Evolutionary conservation across 192 early-diverging fungal species (phyloP).

Genomic region (Mortierella alpina): DNA sequence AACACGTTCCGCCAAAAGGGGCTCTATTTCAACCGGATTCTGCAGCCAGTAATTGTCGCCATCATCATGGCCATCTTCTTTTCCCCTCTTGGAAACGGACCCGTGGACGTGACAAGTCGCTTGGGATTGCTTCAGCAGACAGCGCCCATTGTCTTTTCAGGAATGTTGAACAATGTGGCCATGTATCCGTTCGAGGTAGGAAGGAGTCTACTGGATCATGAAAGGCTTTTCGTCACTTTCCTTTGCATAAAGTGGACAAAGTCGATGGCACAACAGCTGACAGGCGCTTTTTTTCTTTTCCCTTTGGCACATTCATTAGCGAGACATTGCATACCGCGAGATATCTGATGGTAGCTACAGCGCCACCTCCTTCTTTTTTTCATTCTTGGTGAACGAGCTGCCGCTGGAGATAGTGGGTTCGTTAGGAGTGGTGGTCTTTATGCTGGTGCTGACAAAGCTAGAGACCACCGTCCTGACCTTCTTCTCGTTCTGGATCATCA

Average conservation of each 20-base stretch:
- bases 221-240: background rate
- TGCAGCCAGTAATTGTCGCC: slow-evolving; percentile 32
- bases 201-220: background rate
- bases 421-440: slow-evolving; percentile 37
- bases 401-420: slow-evolving; percentile 49
- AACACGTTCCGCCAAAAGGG: slow-evolving; percentile 54
- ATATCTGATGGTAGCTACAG: slow-evolving; percentile 53
- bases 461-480: slow-evolving; percentile 44
- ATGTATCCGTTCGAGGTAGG: slow-evolving; percentile 52
- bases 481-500: slow-evolving; percentile 51
- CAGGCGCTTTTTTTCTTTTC: background rate
- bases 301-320: slow-evolving; percentile 1
- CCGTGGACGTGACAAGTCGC: slow-evolving; percentile 37
- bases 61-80: slow-evolving; percentile 52
- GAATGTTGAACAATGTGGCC: slow-evolving; percentile 52
- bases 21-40: slow-evolving; percentile 37
- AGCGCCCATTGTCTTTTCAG: slow-evolving; percentile 44
- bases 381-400: slow-evolving; percentile 44
- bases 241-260: background rate
- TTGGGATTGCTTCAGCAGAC: slow-evolving; percentile 49
- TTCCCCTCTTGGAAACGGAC: slow-evolving; percentile 25
- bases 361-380: slow-evolving; percentile 44
- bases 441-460: slow-evolving; percentile 33
- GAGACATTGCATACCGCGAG: slow-evolving; percentile 50
- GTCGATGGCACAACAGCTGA: background rate